These are phyloP conservation scores for Globisporangium heterothallicum DNA, from an alignment of 352 stramenopile species.

Conservation along the genomic window DNA sequence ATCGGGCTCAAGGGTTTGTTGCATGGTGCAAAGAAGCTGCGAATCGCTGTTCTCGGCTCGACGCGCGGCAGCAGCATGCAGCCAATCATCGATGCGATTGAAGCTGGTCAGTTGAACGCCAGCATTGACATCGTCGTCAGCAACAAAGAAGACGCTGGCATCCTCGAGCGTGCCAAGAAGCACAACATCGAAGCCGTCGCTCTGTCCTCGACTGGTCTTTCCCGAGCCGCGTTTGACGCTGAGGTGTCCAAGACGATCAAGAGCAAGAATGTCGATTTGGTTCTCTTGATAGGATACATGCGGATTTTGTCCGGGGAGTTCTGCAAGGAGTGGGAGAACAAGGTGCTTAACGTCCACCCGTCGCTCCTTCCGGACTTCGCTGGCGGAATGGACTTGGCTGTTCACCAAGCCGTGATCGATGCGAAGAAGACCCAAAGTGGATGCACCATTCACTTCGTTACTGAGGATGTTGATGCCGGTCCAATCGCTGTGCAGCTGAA, in stretches of 20 bases:
- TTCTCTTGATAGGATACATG: slow-evolving; percentile 99
- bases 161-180: slow-evolving; percentile 92
- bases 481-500: slow-evolving; percentile 97
- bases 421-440: slow-evolving; percentile 94
- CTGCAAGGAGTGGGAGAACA: slow-evolving; percentile 91
- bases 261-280: slow-evolving; percentile 92
- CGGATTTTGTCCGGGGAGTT: slow-evolving; percentile 96
- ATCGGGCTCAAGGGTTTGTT: slow-evolving; percentile 94
- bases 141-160: slow-evolving; percentile 91
- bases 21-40: slow-evolving; percentile 77
- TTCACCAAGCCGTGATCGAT: slow-evolving; percentile 97
- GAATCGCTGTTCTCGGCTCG: slow-evolving; percentile 94
- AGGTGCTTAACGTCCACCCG: slow-evolving; percentile 99
- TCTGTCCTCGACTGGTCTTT: slow-evolving; percentile 72
- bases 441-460: slow-evolving; percentile 99
- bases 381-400: slow-evolving; percentile 99
- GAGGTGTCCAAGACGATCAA: slow-evolving; percentile 92
- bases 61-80: slow-evolving; percentile 95
- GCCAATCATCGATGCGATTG: slow-evolving; percentile 95
- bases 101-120: slow-evolving; percentile 82
- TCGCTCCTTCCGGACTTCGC: slow-evolving; percentile 98
- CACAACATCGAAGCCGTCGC: slow-evolving; percentile 66
- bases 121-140: slow-evolving; percentile 96
- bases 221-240: slow-evolving; percentile 92
- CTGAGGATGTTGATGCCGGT: slow-evolving; percentile 95